Evolutionary conservation across 768 basidiomycete genomes (phyloP).

Genomic region (Suillus sp.): DNA sequence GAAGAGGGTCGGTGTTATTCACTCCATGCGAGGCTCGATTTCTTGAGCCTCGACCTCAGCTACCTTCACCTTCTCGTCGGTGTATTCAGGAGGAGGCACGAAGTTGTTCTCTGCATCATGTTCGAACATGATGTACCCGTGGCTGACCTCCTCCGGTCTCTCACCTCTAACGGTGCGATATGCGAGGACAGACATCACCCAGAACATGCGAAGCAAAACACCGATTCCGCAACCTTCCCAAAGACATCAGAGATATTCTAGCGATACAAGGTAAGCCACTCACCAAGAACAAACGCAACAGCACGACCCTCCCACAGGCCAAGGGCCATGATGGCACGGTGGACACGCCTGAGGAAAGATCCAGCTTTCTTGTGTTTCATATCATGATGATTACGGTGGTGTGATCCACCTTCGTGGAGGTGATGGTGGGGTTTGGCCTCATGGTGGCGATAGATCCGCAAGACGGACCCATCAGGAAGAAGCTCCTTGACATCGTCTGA

Average conservation of each 20-base stretch:
- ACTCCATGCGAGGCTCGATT: constrained; percentile 9
- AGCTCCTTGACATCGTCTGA: constrained; percentile 9
- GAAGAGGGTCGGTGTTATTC: background rate
- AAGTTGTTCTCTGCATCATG: constrained; percentile 49
- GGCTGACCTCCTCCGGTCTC: constrained; percentile 40
- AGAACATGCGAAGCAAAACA: constrained; percentile 79
- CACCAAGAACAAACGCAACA: constrained; percentile 82
- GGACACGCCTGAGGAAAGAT: constrained; percentile 62
- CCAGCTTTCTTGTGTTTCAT: constrained; percentile 20
- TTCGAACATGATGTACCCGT: constrained; percentile 45
- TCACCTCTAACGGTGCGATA: constrained; percentile 57
- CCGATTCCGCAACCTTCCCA: constrained; percentile 77
- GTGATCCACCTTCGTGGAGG: constrained; percentile 20
- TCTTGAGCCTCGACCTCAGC: constrained; percentile 17
- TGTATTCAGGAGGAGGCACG: constrained; percentile 59
- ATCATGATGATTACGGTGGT: constrained; percentile 31
- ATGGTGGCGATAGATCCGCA: constrained; percentile 16
- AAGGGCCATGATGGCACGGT: constrained; percentile 64
- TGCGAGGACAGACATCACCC: constrained; percentile 64
- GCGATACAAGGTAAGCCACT: constrained; percentile 24
- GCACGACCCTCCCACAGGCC: constrained; percentile 84
- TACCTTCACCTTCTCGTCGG: constrained; percentile 51
- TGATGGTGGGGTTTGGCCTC: constrained; percentile 22
- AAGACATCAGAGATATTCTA: constrained; percentile 8
- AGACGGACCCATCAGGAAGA: constrained; percentile 11